Percentiles rank a stretch among this genome's conserved stretches.
phyloP scores from a whole-genome alignment of 2,329 filamentous ascomycete genomes.

The Alternaria angustiovoidea region DNA sequence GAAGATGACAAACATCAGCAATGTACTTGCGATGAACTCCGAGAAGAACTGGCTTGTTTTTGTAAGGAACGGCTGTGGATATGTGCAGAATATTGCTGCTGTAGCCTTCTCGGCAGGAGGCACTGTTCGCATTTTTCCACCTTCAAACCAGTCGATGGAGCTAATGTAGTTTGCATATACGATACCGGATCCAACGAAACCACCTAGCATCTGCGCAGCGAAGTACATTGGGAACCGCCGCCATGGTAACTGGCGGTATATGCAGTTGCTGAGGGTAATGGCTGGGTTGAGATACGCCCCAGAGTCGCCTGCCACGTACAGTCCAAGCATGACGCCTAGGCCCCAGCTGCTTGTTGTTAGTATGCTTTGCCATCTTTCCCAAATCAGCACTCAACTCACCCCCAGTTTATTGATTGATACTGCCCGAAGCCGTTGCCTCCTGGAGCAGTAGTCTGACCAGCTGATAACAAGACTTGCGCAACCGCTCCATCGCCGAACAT shows the following conservation, averaged over 20 bases:
- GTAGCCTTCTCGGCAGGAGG: slow-evolving; percentile 64
- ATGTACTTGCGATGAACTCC: slow-evolving; percentile 72
- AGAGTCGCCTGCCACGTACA: slow-evolving; percentile 71
- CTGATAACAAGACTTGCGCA: slow-evolving; percentile 54
- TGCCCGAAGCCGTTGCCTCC: slow-evolving; percentile 54
- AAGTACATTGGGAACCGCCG: slow-evolving; percentile 74
- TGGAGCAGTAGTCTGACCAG: slow-evolving; percentile 49
- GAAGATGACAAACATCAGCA: slow-evolving; percentile 77
- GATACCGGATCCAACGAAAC: slow-evolving; percentile 64
- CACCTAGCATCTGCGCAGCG: slow-evolving; percentile 71
- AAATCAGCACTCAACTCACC: slow-evolving; percentile 26
- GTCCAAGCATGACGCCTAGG: slow-evolving; percentile 55
- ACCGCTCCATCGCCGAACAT: slow-evolving; percentile 56
- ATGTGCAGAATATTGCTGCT: slow-evolving; percentile 77
- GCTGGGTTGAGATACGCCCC: slow-evolving; percentile 72
- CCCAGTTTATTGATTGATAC: slow-evolving; percentile 56
- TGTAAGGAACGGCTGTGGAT: slow-evolving; percentile 72
- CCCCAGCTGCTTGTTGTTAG: slow-evolving; percentile 42
- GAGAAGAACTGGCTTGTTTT: slow-evolving; percentile 74
- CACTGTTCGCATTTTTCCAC: slow-evolving; percentile 68
- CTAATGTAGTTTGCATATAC: slow-evolving; percentile 58
- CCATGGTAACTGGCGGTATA: slow-evolving; percentile 74
- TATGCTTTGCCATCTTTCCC: neutral
- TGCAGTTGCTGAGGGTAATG: slow-evolving; percentile 73
- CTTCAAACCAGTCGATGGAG: slow-evolving; percentile 71